phyloP scores from a whole-genome alignment of 495 filamentous ascomycete species.

The Baudoinia panamericana region DNA sequence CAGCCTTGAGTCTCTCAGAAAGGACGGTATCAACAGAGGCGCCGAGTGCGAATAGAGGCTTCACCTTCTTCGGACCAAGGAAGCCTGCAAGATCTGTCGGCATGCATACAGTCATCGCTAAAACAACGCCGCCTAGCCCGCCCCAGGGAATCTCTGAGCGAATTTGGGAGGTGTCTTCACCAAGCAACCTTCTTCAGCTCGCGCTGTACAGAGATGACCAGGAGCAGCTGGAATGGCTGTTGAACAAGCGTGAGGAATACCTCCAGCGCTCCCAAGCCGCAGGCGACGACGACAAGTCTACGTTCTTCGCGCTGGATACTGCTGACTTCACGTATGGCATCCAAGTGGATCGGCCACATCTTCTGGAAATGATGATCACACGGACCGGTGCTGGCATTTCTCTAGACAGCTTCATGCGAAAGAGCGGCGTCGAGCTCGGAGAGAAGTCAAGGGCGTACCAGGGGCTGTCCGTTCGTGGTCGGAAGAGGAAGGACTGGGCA shows the following conservation, averaged over 20 bases:
- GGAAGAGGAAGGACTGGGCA: conserved; percentile 55
- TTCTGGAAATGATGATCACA: conserved; percentile 39
- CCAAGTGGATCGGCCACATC: conserved; percentile 27
- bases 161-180: too few relatives aligned
- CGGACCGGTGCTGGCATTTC: conserved; percentile 50
- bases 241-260: background rate
- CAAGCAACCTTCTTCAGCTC: background rate
- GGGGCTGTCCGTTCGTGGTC: conserved; percentile 56
- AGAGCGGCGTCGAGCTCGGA: conserved; percentile 42
- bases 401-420: conserved; percentile 45
- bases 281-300: background rate
- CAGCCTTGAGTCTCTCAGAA: background rate
- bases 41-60: too few relatives aligned
- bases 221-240: background rate
- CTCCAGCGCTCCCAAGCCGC: background rate
- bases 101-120: too few relatives aligned
- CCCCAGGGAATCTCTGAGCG: background rate
- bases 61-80: too few relatives aligned
- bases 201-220: background rate
- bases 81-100: too few relatives aligned
- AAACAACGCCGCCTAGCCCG: background rate
- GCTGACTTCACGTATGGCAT: background rate
- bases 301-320: background rate
- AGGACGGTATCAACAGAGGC: too few relatives aligned
- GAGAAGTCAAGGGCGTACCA: conserved; percentile 57